Percentiles rank a stretch among this genome's conserved stretches.
Evolutionary conservation across 2,329 filamentous ascomycete genomes (phyloP).

Genomic region (Colletotrichum sp.): DNA sequence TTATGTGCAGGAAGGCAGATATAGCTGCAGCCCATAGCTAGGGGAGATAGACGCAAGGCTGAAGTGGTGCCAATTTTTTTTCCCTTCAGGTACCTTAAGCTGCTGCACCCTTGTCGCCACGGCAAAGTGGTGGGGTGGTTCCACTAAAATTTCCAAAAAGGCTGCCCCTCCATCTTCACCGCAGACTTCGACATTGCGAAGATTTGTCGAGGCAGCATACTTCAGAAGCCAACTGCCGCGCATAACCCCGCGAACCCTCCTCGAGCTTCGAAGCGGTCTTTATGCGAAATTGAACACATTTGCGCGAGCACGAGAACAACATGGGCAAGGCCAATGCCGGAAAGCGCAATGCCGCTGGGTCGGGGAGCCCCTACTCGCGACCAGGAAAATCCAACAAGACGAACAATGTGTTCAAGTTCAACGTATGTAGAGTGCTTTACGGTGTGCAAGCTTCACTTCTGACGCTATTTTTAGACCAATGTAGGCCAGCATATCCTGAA

Average conservation of each 20-base stretch:
- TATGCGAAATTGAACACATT: not conserved
- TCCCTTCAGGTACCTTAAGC: not conserved
- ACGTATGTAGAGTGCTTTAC: conserved; percentile 62
- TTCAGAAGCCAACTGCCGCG: not conserved
- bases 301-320: not conserved
- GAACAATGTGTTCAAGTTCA: conserved; percentile 97
- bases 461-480: conserved; percentile 3
- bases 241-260: not conserved
- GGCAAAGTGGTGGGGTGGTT: not conserved
- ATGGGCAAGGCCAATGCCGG: conserved; percentile 61
- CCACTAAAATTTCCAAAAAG: conserved; percentile 23
- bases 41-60: conserved; percentile 15
- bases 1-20: not conserved
- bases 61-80: conserved; percentile 21
- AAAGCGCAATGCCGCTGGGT: conserved; percentile 55
- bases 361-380: conserved; percentile 19
- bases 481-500: conserved; percentile 79
- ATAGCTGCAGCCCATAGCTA: not conserved
- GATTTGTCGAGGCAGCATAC: not conserved
- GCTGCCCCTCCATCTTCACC: conserved; percentile 22
- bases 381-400: conserved; percentile 21
- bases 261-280: not conserved
- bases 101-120: conserved; percentile 16
- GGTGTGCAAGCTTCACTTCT: conserved; percentile 42
- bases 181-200: conserved; percentile 15